Percentiles rank a stretch among this genome's conserved stretches.
Conservation (phyloP, 129 eudicot genomes). For the Cynara cardunculus region DNA sequence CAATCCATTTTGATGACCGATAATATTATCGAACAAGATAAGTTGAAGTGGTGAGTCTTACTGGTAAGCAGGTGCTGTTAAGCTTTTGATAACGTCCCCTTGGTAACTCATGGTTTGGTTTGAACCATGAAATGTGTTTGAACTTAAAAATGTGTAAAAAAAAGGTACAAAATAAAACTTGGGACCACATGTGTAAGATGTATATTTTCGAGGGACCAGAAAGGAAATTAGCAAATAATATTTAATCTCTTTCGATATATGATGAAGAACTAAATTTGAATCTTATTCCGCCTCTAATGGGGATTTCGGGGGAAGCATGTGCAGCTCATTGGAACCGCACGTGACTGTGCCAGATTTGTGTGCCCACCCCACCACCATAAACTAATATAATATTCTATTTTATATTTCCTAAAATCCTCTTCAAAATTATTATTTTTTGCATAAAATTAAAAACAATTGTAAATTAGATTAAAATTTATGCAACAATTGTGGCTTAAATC, state of each 20-base stretch:
- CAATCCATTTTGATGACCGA: no score
- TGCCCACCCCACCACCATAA: constrained; percentile 36
- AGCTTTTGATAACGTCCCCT: no score
- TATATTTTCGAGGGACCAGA: background rate
- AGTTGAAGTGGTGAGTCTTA: no score
- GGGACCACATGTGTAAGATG: background rate
- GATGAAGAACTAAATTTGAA: constrained; percentile 24
- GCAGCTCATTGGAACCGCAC: constrained; percentile 46
- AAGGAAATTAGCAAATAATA: background rate
- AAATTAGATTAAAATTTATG: background rate
- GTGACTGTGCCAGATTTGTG: constrained; percentile 47
- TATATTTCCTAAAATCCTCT: background rate
- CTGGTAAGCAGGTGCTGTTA: no score
- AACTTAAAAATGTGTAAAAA: background rate
- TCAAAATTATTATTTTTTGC: background rate
- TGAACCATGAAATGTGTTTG: background rate
- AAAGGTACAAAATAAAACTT: background rate
- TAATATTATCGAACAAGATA: no score
- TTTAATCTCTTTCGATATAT: background rate
- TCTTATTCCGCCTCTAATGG: constrained; percentile 40
- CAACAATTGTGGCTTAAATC: background rate
- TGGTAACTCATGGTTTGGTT: background rate
- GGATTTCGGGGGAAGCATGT: constrained; percentile 49
- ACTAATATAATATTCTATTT: background rate
- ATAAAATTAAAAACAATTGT: background rate